Evolutionary conservation across 495 filamentous ascomycete species (phyloP), one percentile per base, ranked within the genome.

Genomic region (Penicillium bialowiezense): DNA sequence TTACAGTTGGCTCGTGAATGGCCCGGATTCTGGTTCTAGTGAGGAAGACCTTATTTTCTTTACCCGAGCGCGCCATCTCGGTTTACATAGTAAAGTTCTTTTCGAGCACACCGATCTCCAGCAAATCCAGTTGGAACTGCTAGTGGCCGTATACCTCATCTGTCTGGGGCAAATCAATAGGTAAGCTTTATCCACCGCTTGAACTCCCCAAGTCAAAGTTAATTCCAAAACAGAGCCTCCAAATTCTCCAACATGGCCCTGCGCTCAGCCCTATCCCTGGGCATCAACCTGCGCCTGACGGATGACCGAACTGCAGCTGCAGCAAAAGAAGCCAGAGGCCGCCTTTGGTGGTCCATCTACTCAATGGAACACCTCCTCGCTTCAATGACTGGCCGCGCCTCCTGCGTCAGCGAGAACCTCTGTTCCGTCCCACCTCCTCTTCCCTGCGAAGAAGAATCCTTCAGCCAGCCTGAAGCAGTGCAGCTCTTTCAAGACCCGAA

Each of bases 331-430:
- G 71, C 77, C 14, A 72, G 83, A 8, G 65, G 71, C 33, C 79
- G 81, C 3, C 68, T 86, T 8, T 87, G 83, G 83, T 87, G 82
- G 78, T 76, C 82, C 0, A 59, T 87, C 9, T 83, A 77, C 48
- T 69, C 67, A 2, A 60, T 86, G 7, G 84, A 87, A 43, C 71
- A 80, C 33, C 53, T 76, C 5, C 62, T 87, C n/a, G 72, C 73
- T 31, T 68, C 73, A 7, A 81, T 85, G 57, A 83, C 79, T 5
- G 84, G 84, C 3, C 75, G 84, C n/a, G 78, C 80, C 6, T 76
- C 77, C 18, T 74, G 74, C 35, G 74, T 84, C 28, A 58, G 73
- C 6, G 76, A 82, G 48, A 56, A 59, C 20, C 68, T 81, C 54
- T 82, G 77, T 48, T 74, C 77, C 18, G 71, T 74, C 0, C 74